Evolutionary conservation across 495 filamentous ascomycete species (phyloP).

Genomic region (Talaromyces liani): DNA sequence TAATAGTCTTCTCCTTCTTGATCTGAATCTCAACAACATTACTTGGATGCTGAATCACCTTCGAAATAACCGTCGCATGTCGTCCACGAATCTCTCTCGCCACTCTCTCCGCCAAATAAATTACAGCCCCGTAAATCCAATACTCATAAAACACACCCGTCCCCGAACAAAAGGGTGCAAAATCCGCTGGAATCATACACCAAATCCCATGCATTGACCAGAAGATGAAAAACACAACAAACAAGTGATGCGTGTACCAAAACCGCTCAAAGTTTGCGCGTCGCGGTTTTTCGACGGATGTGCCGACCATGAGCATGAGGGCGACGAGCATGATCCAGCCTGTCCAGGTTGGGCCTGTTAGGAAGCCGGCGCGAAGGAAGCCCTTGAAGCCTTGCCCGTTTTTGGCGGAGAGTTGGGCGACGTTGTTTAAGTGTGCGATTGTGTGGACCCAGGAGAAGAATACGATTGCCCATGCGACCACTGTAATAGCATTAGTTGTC

Average conservation of each 20-base stretch:
- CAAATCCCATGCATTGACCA: slow-evolving; percentile 75
- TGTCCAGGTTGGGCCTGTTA: slow-evolving; percentile 70
- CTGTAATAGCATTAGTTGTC: slow-evolving; percentile 10
- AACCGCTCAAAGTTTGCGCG: slow-evolving; percentile 71
- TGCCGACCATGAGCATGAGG: slow-evolving; percentile 59
- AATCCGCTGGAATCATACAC: slow-evolving; percentile 75
- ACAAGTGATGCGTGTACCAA: slow-evolving; percentile 75
- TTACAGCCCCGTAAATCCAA: slow-evolving; percentile 68
- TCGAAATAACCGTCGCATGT: slow-evolving; percentile 72
- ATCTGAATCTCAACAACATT: slow-evolving; percentile 81
- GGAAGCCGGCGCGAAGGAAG: slow-evolving; percentile 60
- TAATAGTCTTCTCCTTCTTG: slow-evolving; percentile 72
- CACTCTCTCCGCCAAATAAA: slow-evolving; percentile 63
- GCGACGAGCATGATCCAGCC: slow-evolving; percentile 70
- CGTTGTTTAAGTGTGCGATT: slow-evolving; percentile 74
- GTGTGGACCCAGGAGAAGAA: slow-evolving; percentile 78
- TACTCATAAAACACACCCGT: slow-evolving; percentile 75
- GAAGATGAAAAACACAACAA: slow-evolving; percentile 73
- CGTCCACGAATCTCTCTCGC: slow-evolving; percentile 62
- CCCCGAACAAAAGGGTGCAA: slow-evolving; percentile 59
- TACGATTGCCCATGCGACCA: slow-evolving; percentile 72
- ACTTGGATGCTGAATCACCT: slow-evolving; percentile 77
- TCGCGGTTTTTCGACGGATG: slow-evolving; percentile 60
- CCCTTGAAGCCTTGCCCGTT: slow-evolving; percentile 66
- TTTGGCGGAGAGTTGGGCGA: slow-evolving; percentile 63